Percentiles rank a stretch among this genome's conserved stretches.
These are phyloP conservation scores for Barbatosphaeria neglecta DNA, from an alignment of 495 filamentous ascomycete species.

Conservation along the genomic window DNA sequence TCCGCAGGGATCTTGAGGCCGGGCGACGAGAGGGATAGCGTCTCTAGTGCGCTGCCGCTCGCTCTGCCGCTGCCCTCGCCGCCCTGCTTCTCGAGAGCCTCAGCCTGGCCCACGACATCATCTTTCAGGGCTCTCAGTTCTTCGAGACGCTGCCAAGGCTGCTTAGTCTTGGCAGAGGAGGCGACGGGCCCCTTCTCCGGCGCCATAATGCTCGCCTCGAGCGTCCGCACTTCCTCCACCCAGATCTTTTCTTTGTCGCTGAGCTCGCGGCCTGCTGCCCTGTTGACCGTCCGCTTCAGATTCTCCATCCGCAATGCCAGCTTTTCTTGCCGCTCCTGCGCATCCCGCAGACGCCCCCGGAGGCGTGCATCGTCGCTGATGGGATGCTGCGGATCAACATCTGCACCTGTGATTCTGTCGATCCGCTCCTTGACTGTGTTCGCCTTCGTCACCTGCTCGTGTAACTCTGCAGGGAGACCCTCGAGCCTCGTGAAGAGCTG, in stretches of 20 bases:
- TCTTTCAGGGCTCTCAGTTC: constrained; percentile 32
- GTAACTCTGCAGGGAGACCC: constrained; percentile 57
- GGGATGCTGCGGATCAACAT: constrained; percentile 33
- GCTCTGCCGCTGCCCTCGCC: no score
- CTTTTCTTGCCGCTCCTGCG: constrained; percentile 45
- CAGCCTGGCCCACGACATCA: constrained; percentile 40
- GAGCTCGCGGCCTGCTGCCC: constrained; percentile 48
- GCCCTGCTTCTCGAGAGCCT: constrained; percentile 22
- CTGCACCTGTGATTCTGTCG: constrained; percentile 52
- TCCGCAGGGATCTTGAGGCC: constrained; percentile 49
- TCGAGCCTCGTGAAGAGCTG: constrained; percentile 75
- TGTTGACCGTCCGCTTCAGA: constrained; percentile 46
- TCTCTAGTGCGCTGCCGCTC: constrained; percentile 17
- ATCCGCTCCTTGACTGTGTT: constrained; percentile 56
- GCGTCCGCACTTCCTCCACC: constrained; percentile 47
- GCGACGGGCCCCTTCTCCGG: constrained; percentile 9
- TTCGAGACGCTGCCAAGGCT: constrained; percentile 34
- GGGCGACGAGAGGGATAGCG: constrained; percentile 11
- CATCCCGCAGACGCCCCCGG: constrained; percentile 47
- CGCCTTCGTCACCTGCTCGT: constrained; percentile 56
- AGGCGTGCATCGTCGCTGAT: constrained; percentile 40
- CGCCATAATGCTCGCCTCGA: constrained; percentile 33
- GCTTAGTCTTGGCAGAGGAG: constrained; percentile 16
- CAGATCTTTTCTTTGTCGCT: constrained; percentile 64
- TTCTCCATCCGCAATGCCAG: constrained; percentile 53